Base-by-base conservation (phyloP, 2,329 filamentous ascomycete species). In the Exophiala oligosperma region DNA sequence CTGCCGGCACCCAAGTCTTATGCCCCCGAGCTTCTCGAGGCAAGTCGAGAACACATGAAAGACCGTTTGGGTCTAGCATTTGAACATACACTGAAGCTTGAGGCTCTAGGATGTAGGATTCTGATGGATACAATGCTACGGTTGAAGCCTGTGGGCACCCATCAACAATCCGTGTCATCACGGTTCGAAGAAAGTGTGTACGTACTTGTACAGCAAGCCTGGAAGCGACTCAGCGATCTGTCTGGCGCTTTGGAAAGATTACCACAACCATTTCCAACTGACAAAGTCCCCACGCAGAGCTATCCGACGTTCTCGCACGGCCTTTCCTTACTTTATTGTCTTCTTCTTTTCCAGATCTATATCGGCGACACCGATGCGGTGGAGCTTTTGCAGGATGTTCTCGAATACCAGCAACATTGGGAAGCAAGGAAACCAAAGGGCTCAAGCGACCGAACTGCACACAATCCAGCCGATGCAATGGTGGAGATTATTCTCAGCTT, bases 401-500 rank as follows among this genome's bases (percentile, higher is more conserved):
- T 64, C 79, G 88, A 59, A 92, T 89, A 71, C 88, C 88, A 59
- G 81, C 89, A 44, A 89, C 53, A 24, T n/a, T 52, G 28, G 59
- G 40, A 28, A 21, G 17, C 5, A 29, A 49, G 17, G 12, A 56
- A 26, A 8, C 29, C 49, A 9, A 17, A 46, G 46, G 54, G 49
- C 32, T 46, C 26, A 11, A 40, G 61, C 71, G 61, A 59, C 69
- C 62, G 47, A 69, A 64, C 59, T 67, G 56, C 7, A 40, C 46
- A 23, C 7, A 49, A 61, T 5, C 79, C 79, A 9, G 89, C 91
- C 0, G 86, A 90, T 68, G 81, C 91, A 26, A 75, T 97, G 7
- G 86, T 97, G 2, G 94, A 97, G 69, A 89, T 97, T 52, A 75
- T 99, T 6, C 79, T 97, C n/a, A 90, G 91, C 52, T 91, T 97